Percentiles rank a stretch among this genome's conserved stretches.
Evolutionary conservation across 768 basidiomycete species (phyloP).

Genomic region (Coprinopsis sp.): DNA sequence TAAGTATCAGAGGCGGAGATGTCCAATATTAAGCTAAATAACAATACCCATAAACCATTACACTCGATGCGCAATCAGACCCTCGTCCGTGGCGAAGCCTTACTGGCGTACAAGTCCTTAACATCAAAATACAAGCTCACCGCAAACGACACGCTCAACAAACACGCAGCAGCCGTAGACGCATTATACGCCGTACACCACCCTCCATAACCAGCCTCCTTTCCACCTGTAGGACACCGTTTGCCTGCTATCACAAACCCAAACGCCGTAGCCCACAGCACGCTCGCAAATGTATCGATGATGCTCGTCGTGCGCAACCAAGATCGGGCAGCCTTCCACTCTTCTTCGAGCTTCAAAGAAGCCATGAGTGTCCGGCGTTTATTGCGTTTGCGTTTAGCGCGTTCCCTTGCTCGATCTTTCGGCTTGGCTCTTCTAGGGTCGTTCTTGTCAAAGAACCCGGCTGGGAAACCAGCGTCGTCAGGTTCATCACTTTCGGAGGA

Average conservation of each 20-base stretch:
- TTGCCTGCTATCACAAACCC: conserved; percentile 57
- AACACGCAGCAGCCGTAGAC: conserved; percentile 56
- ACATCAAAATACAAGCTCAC: conserved; percentile 60
- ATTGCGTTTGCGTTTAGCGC: conserved; percentile 29
- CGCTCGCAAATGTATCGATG: conserved; percentile 42
- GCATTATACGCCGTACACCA: conserved; percentile 74
- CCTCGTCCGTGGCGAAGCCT: conserved; percentile 56
- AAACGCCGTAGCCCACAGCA: conserved; percentile 57
- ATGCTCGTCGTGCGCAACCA: conserved; percentile 49
- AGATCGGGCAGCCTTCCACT: conserved; percentile 54
- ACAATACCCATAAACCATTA: neutral
- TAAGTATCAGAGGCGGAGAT: too few relatives aligned
- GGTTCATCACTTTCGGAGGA: conserved; percentile 32
- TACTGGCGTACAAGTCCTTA: conserved; percentile 59
- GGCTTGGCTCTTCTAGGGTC: too few relatives aligned
- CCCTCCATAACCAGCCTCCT: conserved; percentile 39
- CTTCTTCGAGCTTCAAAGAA: conserved; percentile 58
- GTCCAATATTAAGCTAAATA: too few relatives aligned
- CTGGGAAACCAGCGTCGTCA: conserved; percentile 33
- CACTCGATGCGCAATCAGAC: conserved; percentile 5
- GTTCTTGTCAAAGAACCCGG: conserved; percentile 24
- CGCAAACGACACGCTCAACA: conserved; percentile 52
- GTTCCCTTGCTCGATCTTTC: conserved; percentile 15
- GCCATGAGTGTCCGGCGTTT: conserved; percentile 51
- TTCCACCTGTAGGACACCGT: conserved; percentile 54